Percentiles rank a stretch among this genome's conserved stretches.
These are phyloP conservation scores for Gnaphalium uliginosum DNA, from an alignment of 129 eudicot species.

Conservation along the genomic window DNA sequence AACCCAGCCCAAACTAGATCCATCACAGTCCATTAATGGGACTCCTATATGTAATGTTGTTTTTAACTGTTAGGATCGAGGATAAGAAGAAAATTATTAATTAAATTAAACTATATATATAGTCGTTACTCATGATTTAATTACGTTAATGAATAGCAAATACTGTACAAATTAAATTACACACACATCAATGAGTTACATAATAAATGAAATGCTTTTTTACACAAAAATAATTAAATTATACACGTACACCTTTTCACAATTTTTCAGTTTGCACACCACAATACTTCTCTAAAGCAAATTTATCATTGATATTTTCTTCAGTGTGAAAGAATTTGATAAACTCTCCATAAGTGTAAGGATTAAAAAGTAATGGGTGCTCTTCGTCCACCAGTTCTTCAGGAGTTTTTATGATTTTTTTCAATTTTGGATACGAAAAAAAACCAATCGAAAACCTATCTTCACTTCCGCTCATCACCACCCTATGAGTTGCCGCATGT, in stretches of 20 bases:
- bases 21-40: too few relatives aligned
- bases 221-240: not conserved
- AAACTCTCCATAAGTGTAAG: constrained; percentile 50
- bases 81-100: too few relatives aligned
- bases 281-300: constrained; percentile 53
- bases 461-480: constrained; percentile 47
- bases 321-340: constrained; percentile 39
- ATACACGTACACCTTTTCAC: constrained; percentile 9
- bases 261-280: constrained; percentile 35
- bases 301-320: constrained; percentile 42
- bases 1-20: too few relatives aligned
- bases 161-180: not conserved
- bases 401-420: constrained; percentile 44
- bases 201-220: not conserved
- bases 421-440: constrained; percentile 48
- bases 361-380: constrained; percentile 55
- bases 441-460: constrained; percentile 49
- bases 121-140: too few relatives aligned
- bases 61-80: too few relatives aligned
- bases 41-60: too few relatives aligned
- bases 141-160: too few relatives aligned
- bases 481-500: constrained; percentile 54
- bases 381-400: constrained; percentile 64
- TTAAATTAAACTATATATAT: too few relatives aligned
- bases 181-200: constrained; percentile 2